Evolutionary conservation across 2,329 filamentous ascomycete genomes (phyloP).

Genomic region (Cytospora schulzeri): DNA sequence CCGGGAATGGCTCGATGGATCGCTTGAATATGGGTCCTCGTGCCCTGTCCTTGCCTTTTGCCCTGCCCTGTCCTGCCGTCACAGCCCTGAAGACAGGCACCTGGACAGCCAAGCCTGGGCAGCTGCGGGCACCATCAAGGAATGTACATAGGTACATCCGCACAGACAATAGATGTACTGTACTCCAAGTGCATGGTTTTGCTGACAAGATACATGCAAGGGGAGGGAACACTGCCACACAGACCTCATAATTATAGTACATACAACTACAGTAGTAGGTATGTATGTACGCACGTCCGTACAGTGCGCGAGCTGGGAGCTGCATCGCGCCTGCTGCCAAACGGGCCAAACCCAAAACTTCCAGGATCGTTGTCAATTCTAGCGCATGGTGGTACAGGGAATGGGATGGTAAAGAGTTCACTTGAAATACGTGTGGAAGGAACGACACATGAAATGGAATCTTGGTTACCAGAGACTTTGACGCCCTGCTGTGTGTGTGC

Average conservation of each 20-base stretch:
- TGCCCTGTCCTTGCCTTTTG: not conserved
- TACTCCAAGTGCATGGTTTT: not conserved
- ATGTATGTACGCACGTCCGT: not conserved
- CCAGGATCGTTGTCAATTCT: not conserved
- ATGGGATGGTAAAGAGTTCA: not conserved
- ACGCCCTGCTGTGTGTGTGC: not conserved
- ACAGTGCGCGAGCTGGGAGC: constrained; percentile 5
- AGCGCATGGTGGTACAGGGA: not conserved
- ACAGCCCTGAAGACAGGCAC: not conserved
- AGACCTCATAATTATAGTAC: not conserved
- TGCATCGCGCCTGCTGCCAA: constrained; percentile 13
- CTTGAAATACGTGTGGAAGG: not conserved
- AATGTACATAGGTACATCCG: not conserved
- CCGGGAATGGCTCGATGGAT: not conserved
- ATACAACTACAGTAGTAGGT: not conserved
- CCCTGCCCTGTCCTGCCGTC: constrained; percentile 1
- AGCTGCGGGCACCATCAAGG: not conserved
- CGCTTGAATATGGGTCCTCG: constrained; percentile 1
- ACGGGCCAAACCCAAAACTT: constrained; percentile 16
- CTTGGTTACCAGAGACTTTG: not conserved
- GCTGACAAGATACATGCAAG: constrained; percentile 10
- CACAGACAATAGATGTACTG: not conserved
- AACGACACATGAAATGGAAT: not conserved
- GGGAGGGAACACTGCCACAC: constrained; percentile 20
- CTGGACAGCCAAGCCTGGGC: too few species aligned